Evolutionary conservation across 2,329 filamentous ascomycete genomes (phyloP), one percentile per base, ranked within the genome.

Genomic region (Myriangium duriaei): DNA sequence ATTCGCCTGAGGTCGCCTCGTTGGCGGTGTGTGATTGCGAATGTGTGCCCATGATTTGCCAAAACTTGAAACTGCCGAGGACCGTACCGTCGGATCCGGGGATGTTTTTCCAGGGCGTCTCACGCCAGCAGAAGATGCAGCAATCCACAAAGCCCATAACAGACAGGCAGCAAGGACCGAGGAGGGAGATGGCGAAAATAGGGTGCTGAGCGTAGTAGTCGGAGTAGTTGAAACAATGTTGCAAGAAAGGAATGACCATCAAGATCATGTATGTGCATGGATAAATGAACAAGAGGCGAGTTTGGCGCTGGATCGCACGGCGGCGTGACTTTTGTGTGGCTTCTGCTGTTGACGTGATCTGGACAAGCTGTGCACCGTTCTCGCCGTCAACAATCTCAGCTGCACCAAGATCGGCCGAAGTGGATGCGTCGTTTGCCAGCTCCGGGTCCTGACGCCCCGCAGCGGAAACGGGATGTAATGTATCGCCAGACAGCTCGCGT

Each of bases 251-350:
- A 5, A 81, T 59, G 3, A 80, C 59, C 82, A 82, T 88, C 46
- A 83, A 72, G 4, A 73, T 56, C 13, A 81, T 65, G 56, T 88
- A 87, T 3, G 81, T 69, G 12, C 79, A 53, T 0, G 82, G 82
- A 53, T 88, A 88, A 33, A 85, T 74, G 57, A 87, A 84, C 12
- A 86, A 65, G 18, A 80, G 69, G 19, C 78, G 72, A 2, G 86
- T 66, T 50, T 86, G 80, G 7, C 76, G 71, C 31, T 72, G 69
- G 42, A 82, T 76, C 41, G 69, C 71, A 11, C 42, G 42, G 17
- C 51, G 50, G 13, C 52, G 47, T 21, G 43, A 39, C 6, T 43
- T 39, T 4, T 46, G 14, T 4, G 47, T 43, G 11, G 33, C 45
- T 30, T 45, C 39, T 34, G 37, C 24, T 17, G 40, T 39, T 16